Conservation (phyloP, 768 basidiomycete species). For the Pisolithus orientalis region DNA sequence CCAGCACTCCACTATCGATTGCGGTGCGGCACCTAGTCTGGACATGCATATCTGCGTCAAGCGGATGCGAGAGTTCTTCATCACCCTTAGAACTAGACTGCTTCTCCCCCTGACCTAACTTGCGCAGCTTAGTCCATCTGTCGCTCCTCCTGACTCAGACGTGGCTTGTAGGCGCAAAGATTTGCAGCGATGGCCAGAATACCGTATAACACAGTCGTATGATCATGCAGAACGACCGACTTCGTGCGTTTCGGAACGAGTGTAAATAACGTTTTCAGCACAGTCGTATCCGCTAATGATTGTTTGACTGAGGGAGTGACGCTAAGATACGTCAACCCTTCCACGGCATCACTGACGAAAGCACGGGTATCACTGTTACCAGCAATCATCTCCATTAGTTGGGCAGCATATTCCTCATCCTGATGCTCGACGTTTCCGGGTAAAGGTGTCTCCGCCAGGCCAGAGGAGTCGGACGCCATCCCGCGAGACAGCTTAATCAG, state of each 20-base stretch:
- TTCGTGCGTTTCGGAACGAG: constrained; percentile 49
- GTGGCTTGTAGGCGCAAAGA: constrained; percentile 63
- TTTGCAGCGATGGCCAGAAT: constrained; percentile 71
- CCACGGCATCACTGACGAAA: constrained; percentile 60
- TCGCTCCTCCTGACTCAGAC: constrained; percentile 70
- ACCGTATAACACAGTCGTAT: constrained; percentile 67
- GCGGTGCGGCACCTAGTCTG: constrained; percentile 51
- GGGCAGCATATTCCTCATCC: constrained; percentile 42
- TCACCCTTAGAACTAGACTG: constrained; percentile 26
- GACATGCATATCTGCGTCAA: constrained; percentile 68
- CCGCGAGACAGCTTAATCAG: constrained; percentile 74
- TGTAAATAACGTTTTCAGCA: constrained; percentile 53
- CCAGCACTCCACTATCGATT: constrained; percentile 57
- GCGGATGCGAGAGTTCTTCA: constrained; percentile 24
- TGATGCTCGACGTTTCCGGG: constrained; percentile 8
- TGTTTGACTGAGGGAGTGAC: constrained; percentile 59
- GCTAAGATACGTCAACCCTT: constrained; percentile 83
- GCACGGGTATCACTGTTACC: constrained; percentile 30
- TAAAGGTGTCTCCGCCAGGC: constrained; percentile 7
- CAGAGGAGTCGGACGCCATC: constrained; percentile 35
- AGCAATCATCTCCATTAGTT: constrained; percentile 54
- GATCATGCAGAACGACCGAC: constrained; percentile 22
- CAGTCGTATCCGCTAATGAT: constrained; percentile 46
- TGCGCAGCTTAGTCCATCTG: constrained; percentile 76
- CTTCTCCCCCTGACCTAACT: constrained; percentile 53